Base-by-base conservation (phyloP, 768 basidiomycete genomes). In the Lentinula boryana region DNA sequence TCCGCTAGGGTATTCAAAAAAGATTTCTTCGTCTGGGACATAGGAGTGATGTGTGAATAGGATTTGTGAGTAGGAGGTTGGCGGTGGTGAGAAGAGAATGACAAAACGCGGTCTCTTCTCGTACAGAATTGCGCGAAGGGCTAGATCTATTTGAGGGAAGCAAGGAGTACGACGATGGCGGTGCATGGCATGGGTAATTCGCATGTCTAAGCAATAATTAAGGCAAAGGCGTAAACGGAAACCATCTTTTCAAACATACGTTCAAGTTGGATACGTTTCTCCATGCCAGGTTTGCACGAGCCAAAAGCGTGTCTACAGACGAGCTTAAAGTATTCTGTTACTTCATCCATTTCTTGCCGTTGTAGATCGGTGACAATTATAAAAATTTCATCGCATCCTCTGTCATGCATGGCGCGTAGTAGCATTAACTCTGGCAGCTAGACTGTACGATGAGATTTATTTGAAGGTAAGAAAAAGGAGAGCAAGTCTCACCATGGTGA, bases 361-460 rank as follows among this genome's bases (percentile, higher is more conserved):
- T 89, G 89, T 70, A 91, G 76, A 68, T 91, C 89, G 9, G 89
- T 90, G 40, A 91, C 88, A 60, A 91, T 87, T 61, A 91, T 84
- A 64, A 81, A 88, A 56, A 90, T 83, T 60, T 91, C 88, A 70
- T 91, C 88, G 73, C 89, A 89, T 36, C 87, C 86, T 40, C 36
- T n/a, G 15, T 91, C 89, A 68, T 91, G 88, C 89, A 91, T 91
- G 55, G 88, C 89, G 15, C 89, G 79, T 53, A 91, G 73, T 52
- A 91, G 78, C 86, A 91, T 89, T 27, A 91, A 80, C 71, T 91
- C 89, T 33, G 88, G 88, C 44, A 91, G 77, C 89, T 91, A 23
- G 64, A 51, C 56, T 63, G 55, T 33, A 27, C 21, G 12, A 64
- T 32, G 55, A 50, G 58, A 50, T 31, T 48, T 10, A 8, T 48